Evolutionary conservation across 148 eudicot species (phyloP).

Genomic region (Diospyros kaki): DNA sequence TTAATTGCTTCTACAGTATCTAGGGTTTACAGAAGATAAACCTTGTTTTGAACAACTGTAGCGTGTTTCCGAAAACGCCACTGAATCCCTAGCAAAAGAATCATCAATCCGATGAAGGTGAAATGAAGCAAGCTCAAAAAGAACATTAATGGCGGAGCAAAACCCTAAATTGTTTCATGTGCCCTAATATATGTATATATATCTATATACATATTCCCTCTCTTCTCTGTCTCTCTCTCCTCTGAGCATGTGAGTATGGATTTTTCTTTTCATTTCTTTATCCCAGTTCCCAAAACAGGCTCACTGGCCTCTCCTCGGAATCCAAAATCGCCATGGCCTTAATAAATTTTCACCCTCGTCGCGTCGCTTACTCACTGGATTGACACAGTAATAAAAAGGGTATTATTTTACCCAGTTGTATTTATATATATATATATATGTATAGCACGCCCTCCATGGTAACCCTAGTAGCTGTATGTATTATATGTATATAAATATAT

Average conservation of each 20-base stretch:
- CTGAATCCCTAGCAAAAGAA: no score
- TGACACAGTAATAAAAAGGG: conserved; percentile 9
- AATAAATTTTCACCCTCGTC: conserved; percentile 8
- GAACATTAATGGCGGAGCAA: conserved; percentile 10
- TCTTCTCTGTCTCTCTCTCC: conserved; percentile 18
- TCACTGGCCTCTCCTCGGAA: conserved; percentile 57
- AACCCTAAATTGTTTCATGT: conserved; percentile 36
- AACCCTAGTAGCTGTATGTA: conserved; percentile 7
- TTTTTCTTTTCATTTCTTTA: conserved; percentile 17
- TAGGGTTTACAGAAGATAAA: no score
- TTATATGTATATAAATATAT: background rate
- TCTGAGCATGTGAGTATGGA: conserved; percentile 41
- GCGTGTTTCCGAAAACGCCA: no score
- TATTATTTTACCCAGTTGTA: background rate
- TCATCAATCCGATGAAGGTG: no score
- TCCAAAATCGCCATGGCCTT: conserved; percentile 19
- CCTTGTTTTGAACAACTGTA: no score
- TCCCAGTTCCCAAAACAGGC: conserved; percentile 46
- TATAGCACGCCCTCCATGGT: no score
- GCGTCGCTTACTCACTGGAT: conserved; percentile 18
- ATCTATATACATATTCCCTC: no score
- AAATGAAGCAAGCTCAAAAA: conserved; percentile 6
- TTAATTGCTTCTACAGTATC: no score
- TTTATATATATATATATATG: no score
- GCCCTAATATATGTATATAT: conserved; percentile 11